A percentile compares a stretch with the other conserved stretches of the same genome.
phyloP scores from a whole-genome alignment of 1,284 basidiomycete species.

The Afroboletus lepidellus region DNA sequence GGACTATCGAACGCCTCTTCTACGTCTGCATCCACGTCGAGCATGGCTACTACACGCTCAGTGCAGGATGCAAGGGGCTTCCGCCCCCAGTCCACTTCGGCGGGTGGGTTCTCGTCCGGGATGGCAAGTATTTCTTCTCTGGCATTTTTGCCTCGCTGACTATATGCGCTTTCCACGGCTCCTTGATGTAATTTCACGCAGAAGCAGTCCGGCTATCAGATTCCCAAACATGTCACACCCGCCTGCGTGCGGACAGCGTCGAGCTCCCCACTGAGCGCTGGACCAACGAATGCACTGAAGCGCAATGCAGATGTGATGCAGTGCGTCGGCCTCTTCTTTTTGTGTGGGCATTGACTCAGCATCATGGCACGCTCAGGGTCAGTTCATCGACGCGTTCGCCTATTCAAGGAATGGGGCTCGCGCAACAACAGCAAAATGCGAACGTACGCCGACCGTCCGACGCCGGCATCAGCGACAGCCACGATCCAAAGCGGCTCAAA shows the following conservation, averaged over 20 bases:
- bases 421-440: conserved; percentile 23
- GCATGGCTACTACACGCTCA: background rate
- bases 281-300: conserved; percentile 32
- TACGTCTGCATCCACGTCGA: conserved; percentile 9
- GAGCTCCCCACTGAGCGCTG: conserved; percentile 7
- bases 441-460: conserved; percentile 38
- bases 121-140: conserved; percentile 31
- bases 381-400: conserved; percentile 22
- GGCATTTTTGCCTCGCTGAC: background rate
- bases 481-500: conserved; percentile 49
- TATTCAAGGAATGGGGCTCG: conserved; percentile 47
- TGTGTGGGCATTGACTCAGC: background rate
- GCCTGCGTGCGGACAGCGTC: background rate
- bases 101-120: conserved; percentile 54
- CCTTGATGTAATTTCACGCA: background rate
- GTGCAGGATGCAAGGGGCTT: conserved; percentile 24
- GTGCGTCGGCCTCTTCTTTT: conserved; percentile 31
- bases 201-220: conserved; percentile 6
- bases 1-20: conserved; percentile 8
- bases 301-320: conserved; percentile 41
- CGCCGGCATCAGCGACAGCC: conserved; percentile 39
- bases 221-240: conserved; percentile 4
- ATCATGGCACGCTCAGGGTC: background rate
- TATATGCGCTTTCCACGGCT: conserved; percentile 5
- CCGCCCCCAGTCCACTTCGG: conserved; percentile 39